Evolutionary conservation across 225 moss, liverwort and hornwort species (phyloP).

Genomic region (Lunularia cruciata): DNA sequence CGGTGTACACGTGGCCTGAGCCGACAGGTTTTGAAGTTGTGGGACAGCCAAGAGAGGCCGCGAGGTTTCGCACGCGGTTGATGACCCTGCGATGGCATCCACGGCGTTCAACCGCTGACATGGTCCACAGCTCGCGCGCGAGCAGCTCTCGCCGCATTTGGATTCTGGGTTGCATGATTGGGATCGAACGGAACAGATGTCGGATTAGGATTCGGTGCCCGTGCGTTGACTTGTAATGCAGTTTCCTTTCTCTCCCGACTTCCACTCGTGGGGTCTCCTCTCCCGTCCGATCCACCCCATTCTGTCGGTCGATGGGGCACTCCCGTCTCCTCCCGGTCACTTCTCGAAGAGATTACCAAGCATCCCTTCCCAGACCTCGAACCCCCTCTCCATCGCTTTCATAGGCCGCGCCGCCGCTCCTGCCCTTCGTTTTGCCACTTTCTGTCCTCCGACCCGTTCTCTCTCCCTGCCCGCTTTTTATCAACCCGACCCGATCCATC

Average conservation of each 20-base stretch:
- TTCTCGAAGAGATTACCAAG: no score
- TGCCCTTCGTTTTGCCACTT: constrained; percentile 5
- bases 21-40: no score
- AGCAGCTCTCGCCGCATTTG: constrained; percentile 15
- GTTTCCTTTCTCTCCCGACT: background rate
- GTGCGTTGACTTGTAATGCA: constrained; percentile 29
- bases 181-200: constrained; percentile 18
- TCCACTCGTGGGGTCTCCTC: constrained; percentile 15
- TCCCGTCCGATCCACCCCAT: constrained; percentile 8
- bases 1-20: no score
- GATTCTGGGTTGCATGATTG: constrained; percentile 29
- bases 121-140: constrained; percentile 19
- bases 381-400: background rate
- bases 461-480: constrained; percentile 2
- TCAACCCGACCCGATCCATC: constrained; percentile 1
- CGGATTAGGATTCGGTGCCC: background rate
- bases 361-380: background rate
- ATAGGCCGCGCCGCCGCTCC: constrained; percentile 33
- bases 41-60: background rate
- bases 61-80: background rate
- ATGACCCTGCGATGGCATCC: constrained; percentile 13
- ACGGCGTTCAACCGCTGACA: constrained; percentile 20
- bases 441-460: background rate
- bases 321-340: no score
- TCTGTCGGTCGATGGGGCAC: constrained; percentile 4